A percentile compares a stretch with the other conserved stretches of the same genome.
phyloP scores from a whole-genome alignment of 176 grass and related monocot genomes.

The Chrysopogon serrulatus region DNA sequence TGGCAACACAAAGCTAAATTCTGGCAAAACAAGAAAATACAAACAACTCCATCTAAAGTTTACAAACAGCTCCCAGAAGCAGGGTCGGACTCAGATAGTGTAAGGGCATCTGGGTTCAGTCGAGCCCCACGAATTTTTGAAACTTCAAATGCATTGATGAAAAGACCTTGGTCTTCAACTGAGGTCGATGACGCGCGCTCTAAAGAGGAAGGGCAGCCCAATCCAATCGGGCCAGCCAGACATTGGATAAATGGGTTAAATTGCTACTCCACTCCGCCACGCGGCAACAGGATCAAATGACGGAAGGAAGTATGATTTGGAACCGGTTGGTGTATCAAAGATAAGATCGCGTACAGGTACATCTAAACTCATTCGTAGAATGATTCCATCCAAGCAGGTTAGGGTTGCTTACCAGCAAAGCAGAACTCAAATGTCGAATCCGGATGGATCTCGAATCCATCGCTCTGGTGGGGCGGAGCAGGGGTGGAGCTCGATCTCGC shows the following conservation, averaged over 20 bases:
- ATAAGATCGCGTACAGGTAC: background rate
- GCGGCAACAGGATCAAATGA: background rate
- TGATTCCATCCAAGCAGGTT: background rate
- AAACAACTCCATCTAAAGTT: background rate
- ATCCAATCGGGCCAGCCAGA: background rate
- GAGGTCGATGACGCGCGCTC: background rate
- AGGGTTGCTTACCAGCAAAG: background rate
- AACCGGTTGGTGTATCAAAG: background rate
- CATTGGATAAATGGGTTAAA: background rate
- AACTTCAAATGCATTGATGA: background rate
- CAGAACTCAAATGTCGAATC: background rate
- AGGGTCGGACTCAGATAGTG: background rate
- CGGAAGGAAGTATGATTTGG: background rate
- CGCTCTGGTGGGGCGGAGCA: background rate
- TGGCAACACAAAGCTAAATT: background rate
- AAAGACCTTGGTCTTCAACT: background rate
- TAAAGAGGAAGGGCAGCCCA: background rate
- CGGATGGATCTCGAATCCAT: slow-evolving; percentile 1
- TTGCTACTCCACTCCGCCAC: background rate
- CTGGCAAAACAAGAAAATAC: background rate
- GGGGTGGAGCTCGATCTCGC: background rate
- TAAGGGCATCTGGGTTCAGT: background rate
- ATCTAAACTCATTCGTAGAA: background rate
- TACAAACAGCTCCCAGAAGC: background rate
- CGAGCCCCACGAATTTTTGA: background rate